phyloP scores from a whole-genome alignment of 2,329 filamentous ascomycete genomes.

The Beauveria asiatica region DNA sequence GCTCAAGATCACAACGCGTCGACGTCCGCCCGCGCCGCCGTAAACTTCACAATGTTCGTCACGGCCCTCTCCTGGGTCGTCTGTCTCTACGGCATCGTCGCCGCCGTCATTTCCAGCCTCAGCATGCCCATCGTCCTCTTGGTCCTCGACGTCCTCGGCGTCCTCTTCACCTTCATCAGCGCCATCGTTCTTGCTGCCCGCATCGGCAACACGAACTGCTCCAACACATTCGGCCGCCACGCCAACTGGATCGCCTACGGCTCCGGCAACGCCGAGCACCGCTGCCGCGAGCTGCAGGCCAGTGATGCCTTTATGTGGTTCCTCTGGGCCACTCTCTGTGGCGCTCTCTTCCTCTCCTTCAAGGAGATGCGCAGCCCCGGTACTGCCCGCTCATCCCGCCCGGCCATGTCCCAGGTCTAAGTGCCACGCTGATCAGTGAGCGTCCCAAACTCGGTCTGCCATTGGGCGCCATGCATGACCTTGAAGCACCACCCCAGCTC shows the following conservation, averaged over 20 bases:
- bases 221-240: slow-evolving; percentile 32
- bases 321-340: slow-evolving; percentile 55
- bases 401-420: slow-evolving; percentile 48
- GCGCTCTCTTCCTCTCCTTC: slow-evolving; percentile 46
- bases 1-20: slow-evolving; percentile 38
- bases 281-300: slow-evolving; percentile 69
- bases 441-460: neutral
- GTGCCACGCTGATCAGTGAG: neutral
- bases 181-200: slow-evolving; percentile 64
- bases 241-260: slow-evolving; percentile 54
- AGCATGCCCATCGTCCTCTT: slow-evolving; percentile 44
- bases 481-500: neutral
- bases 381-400: slow-evolving; percentile 34
- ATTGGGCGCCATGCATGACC: neutral
- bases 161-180: slow-evolving; percentile 62
- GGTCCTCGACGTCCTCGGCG: slow-evolving; percentile 48
- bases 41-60: slow-evolving; percentile 64
- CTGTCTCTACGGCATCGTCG: slow-evolving; percentile 52
- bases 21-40: slow-evolving; percentile 33
- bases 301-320: slow-evolving; percentile 73
- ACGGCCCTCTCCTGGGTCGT: slow-evolving; percentile 57
- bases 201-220: slow-evolving; percentile 61
- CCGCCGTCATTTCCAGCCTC: slow-evolving; percentile 44
- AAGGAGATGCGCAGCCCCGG: slow-evolving; percentile 40
- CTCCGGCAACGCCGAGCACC: slow-evolving; percentile 48